Percentiles rank a stretch among this genome's conserved stretches.
Evolutionary conservation across 768 basidiomycete species (phyloP).

Genomic region (Pholiota molesta): DNA sequence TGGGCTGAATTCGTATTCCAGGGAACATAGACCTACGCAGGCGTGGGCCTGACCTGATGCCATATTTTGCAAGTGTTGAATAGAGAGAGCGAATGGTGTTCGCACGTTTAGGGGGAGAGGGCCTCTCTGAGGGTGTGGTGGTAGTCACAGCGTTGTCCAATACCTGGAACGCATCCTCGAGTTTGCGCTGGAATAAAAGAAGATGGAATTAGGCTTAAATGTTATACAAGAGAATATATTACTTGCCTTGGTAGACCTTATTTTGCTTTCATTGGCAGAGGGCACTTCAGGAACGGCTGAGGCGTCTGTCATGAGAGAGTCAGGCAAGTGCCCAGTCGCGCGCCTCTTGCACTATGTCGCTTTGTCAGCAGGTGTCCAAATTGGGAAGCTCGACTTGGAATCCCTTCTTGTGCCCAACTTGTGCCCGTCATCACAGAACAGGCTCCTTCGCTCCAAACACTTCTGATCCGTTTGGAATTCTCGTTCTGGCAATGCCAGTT

Average conservation of each 20-base stretch:
- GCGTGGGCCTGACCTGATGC: conserved; percentile 51
- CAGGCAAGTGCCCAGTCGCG: background rate
- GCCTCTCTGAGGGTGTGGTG: conserved; percentile 31
- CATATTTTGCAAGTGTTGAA: conserved; percentile 79
- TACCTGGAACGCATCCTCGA: conserved; percentile 77
- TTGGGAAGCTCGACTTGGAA: background rate
- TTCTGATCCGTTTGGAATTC: too few species aligned
- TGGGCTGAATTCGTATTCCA: background rate
- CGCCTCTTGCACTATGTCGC: background rate
- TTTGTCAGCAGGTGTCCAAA: conserved; percentile 15
- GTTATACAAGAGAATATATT: conserved; percentile 5
- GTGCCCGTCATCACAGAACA: background rate
- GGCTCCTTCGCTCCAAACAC: background rate
- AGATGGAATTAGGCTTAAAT: background rate
- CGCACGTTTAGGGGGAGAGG: conserved; percentile 56
- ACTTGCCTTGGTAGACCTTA: conserved; percentile 48
- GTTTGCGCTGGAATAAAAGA: conserved; percentile 58
- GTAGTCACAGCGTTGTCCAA: conserved; percentile 66
- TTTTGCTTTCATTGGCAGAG: conserved; percentile 20
- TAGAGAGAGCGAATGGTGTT: conserved; percentile 65
- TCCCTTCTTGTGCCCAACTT: background rate
- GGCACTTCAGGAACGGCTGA: conserved; percentile 11
- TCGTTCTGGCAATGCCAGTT: too few species aligned
- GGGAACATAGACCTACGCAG: conserved; percentile 9
- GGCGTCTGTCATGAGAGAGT: conserved; percentile 20